phyloP scores from a whole-genome alignment of 352 stramenopile genomes.

The Phytophthora ramorum region DNA sequence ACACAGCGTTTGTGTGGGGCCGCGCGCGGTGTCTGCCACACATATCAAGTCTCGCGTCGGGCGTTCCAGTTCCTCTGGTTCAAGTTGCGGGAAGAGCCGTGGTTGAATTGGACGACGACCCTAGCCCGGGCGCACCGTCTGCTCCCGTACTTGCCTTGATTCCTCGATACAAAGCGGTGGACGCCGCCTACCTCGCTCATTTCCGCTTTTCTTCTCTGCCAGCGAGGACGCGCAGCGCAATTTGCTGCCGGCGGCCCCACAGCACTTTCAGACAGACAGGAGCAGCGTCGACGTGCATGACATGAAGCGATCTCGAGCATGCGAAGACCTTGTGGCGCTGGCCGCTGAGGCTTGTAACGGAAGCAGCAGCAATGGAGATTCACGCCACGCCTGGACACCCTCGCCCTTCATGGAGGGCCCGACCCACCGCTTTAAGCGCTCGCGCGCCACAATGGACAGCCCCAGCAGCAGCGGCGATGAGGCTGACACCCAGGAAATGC shows the following conservation, averaged over 20 bases:
- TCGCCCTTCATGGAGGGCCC: slow-evolving; percentile 20
- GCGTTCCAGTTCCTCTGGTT: slow-evolving; percentile 36
- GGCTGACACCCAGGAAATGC: slow-evolving; percentile 16
- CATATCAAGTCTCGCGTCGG: slow-evolving; percentile 18
- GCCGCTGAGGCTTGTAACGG: slow-evolving; percentile 29
- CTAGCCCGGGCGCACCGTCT: slow-evolving; percentile 11
- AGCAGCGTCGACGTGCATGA: slow-evolving; percentile 8
- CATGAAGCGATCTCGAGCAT: slow-evolving; percentile 80
- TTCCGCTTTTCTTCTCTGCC: slow-evolving; percentile 38
- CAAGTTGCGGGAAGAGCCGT: slow-evolving; percentile 31
- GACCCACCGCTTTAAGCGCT: slow-evolving; percentile 36
- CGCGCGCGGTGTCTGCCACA: slow-evolving; percentile 7
- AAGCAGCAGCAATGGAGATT: slow-evolving; percentile 7
- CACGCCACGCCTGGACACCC: slow-evolving; percentile 13
- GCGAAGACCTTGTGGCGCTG: slow-evolving; percentile 68
- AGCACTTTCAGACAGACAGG: slow-evolving; percentile 3
- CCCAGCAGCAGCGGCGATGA: slow-evolving; percentile 18
- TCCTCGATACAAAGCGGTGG: slow-evolving; percentile 22
- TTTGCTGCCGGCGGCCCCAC: background rate
- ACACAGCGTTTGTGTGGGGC: background rate
- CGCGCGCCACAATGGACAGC: slow-evolving; percentile 21
- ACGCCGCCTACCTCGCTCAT: slow-evolving; percentile 29
- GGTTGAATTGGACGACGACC: slow-evolving; percentile 34
- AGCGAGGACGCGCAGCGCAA: slow-evolving; percentile 1
- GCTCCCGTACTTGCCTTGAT: slow-evolving; percentile 14